Percentiles rank a stretch among this genome's conserved stretches.
These are phyloP conservation scores for Fraxinus sp. DNA, from an alignment of 305 asterid species.

Conservation along the genomic window DNA sequence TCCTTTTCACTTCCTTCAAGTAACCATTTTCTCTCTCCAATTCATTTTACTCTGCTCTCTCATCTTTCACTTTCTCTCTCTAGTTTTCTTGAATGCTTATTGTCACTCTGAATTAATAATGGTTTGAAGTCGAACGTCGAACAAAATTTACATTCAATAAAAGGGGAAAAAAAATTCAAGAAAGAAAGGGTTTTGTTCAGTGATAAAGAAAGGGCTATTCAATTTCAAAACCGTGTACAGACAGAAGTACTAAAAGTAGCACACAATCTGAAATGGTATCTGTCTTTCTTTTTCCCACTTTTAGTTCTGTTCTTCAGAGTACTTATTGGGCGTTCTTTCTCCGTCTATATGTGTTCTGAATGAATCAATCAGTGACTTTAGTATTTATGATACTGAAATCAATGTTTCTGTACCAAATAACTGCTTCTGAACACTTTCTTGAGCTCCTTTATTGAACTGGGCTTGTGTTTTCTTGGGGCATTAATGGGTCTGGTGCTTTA, in stretches of 20 bases:
- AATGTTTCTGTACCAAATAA: conserved; percentile 52
- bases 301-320: conserved; percentile 43
- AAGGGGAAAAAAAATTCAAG: not conserved
- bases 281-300: conserved; percentile 48
- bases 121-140: conserved; percentile 24
- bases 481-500: conserved; percentile 35
- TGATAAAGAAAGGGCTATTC: conserved; percentile 22
- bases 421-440: conserved; percentile 42
- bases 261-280: conserved; percentile 72
- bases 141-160: conserved; percentile 33
- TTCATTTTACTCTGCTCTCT: conserved; percentile 27
- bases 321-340: conserved; percentile 27
- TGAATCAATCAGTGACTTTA: conserved; percentile 29
- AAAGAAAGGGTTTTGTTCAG: conserved; percentile 7
- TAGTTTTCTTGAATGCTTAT: conserved; percentile 44
- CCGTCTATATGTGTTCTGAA: conserved; percentile 37
- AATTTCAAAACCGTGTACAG: conserved; percentile 29
- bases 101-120: conserved; percentile 31
- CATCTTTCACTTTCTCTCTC: conserved; percentile 27
- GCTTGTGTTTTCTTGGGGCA: conserved; percentile 42
- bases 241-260: conserved; percentile 49
- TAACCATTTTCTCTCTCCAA: conserved; percentile 30
- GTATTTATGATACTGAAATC: conserved; percentile 50
- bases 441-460: conserved; percentile 48
- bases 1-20: conserved; percentile 44